A percentile compares a stretch with the other conserved stretches of the same genome.
Conservation (phyloP, 164 flowering plant genomes). For the Vitis labrusca region DNA sequence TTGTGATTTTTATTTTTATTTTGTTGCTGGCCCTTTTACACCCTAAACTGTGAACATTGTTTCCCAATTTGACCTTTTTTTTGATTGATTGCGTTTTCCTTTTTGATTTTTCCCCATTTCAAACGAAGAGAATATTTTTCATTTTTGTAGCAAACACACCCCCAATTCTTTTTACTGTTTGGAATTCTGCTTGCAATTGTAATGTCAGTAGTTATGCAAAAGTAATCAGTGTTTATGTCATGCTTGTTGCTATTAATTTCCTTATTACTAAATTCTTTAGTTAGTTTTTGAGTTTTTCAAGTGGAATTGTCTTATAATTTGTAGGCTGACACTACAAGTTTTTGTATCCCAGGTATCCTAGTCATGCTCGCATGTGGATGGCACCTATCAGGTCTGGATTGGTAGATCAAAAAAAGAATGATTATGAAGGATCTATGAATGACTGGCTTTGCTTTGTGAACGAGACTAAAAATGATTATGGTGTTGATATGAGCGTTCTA, state of each 20-base stretch:
- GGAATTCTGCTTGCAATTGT: neutral
- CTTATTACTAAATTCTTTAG: neutral
- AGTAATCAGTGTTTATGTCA: neutral
- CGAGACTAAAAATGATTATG: conserved; percentile 73
- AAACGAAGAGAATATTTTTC: no score
- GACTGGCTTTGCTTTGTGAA: conserved; percentile 72
- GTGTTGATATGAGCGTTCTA: conserved; percentile 85
- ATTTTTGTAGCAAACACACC: no score
- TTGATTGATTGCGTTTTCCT: no score
- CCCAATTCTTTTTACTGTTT: neutral
- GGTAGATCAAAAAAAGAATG: conserved; percentile 66
- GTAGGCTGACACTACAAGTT: neutral
- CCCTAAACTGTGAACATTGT: no score
- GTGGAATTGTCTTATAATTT: neutral
- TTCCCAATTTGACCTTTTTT: no score
- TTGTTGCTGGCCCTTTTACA: neutral
- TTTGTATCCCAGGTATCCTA: conserved; percentile 80
- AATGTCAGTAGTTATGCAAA: neutral
- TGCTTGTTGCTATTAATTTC: neutral
- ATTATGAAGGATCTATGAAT: conserved; percentile 69
- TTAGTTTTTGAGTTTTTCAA: neutral
- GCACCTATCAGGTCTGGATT: conserved; percentile 85
- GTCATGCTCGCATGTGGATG: conserved; percentile 99
- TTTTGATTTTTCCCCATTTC: no score
- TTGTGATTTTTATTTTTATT: no score